Evolutionary conservation across 306 rosid genomes (phyloP).

Genomic region (Cicer pinnatifidum): DNA sequence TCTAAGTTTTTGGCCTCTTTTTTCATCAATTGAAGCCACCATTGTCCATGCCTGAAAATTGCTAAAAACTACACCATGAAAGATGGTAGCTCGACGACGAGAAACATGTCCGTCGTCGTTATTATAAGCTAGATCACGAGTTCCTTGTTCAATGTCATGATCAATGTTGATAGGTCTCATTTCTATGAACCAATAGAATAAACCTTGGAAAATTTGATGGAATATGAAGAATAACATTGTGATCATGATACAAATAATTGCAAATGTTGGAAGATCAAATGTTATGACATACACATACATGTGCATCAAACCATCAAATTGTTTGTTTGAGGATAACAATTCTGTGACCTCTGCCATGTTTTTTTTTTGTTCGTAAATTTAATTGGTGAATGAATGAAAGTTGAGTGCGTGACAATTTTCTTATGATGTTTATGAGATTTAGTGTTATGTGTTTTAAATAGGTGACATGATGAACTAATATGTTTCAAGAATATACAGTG

Average conservation of each 20-base stretch:
- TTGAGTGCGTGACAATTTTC: slow-evolving; percentile 12
- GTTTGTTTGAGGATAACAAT: slow-evolving; percentile 31
- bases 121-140: not conserved
- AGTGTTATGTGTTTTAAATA: slow-evolving; percentile 22
- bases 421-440: not conserved
- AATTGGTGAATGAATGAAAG: not conserved
- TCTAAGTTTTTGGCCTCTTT: slow-evolving; percentile 52
- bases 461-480: not conserved
- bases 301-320: slow-evolving; percentile 31
- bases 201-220: slow-evolving; percentile 44
- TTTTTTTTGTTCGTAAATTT: not conserved
- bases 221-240: slow-evolving; percentile 44
- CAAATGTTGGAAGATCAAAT: slow-evolving; percentile 31
- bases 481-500: not conserved
- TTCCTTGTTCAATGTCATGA: slow-evolving; percentile 41
- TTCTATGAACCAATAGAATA: slow-evolving; percentile 47
- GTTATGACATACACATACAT: slow-evolving; percentile 27
- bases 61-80: not conserved
- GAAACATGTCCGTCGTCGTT: too few species aligned
- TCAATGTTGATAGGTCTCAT: slow-evolving; percentile 12
- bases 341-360: slow-evolving; percentile 44
- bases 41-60: slow-evolving; percentile 43
- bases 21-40: slow-evolving; percentile 28
- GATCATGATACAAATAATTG: not conserved
- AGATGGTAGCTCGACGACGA: not conserved